Evolutionary conservation across 2,329 filamentous ascomycete species (phyloP).

Genomic region (Westerdykella ornata): DNA sequence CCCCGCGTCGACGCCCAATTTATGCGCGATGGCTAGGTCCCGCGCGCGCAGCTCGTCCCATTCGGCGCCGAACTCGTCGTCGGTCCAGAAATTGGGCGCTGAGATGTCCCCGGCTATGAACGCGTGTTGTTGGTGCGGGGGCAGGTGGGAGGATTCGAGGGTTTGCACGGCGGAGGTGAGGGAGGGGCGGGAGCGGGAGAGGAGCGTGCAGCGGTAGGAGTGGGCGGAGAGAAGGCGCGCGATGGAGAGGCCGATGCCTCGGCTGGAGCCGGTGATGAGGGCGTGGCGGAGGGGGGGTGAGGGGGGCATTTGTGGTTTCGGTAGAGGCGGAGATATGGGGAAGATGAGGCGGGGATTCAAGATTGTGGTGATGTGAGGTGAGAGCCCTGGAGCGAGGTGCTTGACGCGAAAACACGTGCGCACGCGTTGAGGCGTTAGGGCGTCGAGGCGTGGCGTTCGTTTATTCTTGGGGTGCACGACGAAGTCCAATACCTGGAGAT

Average conservation of each 20-base stretch:
- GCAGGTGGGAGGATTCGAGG: slow-evolving; percentile 7
- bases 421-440: slow-evolving; percentile 8
- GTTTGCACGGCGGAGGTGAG: slow-evolving; percentile 21
- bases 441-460: too few species aligned
- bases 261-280: slow-evolving; percentile 35
- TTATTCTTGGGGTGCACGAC: too few species aligned
- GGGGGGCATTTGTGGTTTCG: background rate
- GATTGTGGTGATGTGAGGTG: background rate
- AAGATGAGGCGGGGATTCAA: background rate
- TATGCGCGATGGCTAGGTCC: slow-evolving; percentile 3
- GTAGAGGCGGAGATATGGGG: background rate
- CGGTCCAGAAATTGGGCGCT: slow-evolving; percentile 20
- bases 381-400: background rate
- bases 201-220: slow-evolving; percentile 25
- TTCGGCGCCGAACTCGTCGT: background rate
- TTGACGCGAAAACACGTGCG: slow-evolving; percentile 23
- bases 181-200: slow-evolving; percentile 22
- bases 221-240: slow-evolving; percentile 29
- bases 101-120: slow-evolving; percentile 27
- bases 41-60: background rate
- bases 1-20: background rate
- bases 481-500: too few species aligned
- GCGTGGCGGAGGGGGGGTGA: slow-evolving; percentile 16
- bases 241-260: slow-evolving; percentile 36
- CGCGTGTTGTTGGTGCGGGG: slow-evolving; percentile 7